These are phyloP conservation scores for Forsythia viridissima DNA, from an alignment of 257 asterid species.

Conservation along the genomic window DNA sequence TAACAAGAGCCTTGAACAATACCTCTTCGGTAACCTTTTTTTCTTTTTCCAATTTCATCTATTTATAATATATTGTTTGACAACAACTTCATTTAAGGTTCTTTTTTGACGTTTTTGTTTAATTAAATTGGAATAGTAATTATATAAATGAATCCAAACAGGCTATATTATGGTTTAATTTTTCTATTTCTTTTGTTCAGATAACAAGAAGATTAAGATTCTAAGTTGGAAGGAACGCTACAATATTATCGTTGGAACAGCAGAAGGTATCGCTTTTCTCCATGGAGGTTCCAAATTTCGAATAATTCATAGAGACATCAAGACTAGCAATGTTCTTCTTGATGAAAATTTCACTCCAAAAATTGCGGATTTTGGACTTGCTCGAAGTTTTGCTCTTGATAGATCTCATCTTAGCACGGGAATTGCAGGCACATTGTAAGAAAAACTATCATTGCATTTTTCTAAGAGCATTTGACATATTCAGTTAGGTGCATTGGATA, in stretches of 20 bases:
- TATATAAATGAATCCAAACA: too few species aligned
- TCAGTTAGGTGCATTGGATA: background rate
- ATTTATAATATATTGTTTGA: too few species aligned
- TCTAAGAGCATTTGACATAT: background rate
- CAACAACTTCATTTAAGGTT: background rate
- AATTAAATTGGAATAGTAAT: too few species aligned
- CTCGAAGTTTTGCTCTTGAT: conserved; percentile 74
- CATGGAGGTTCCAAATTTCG: conserved; percentile 68
- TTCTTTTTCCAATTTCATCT: background rate
- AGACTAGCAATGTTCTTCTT: conserved; percentile 84
- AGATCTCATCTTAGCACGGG: conserved; percentile 89
- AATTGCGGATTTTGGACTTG: conserved; percentile 93
- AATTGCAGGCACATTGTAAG: conserved; percentile 95
- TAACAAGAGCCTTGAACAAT: conserved; percentile 72
- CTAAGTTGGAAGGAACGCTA: conserved; percentile 77
- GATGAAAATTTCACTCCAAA: conserved; percentile 65
- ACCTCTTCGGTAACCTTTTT: conserved; percentile 55
- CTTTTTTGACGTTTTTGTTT: too few species aligned
- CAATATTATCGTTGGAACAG: conserved; percentile 68
- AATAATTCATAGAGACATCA: conserved; percentile 85
- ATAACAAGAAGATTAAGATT: conserved; percentile 46
- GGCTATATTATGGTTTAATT: too few species aligned
- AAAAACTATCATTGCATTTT: background rate
- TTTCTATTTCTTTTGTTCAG: conserved; percentile 33
- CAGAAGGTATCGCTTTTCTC: conserved; percentile 81